A percentile compares a stretch with the other conserved stretches of the same genome.
Evolutionary conservation across 768 basidiomycete species (phyloP).

Genomic region (Agrocybe chaxingu): DNA sequence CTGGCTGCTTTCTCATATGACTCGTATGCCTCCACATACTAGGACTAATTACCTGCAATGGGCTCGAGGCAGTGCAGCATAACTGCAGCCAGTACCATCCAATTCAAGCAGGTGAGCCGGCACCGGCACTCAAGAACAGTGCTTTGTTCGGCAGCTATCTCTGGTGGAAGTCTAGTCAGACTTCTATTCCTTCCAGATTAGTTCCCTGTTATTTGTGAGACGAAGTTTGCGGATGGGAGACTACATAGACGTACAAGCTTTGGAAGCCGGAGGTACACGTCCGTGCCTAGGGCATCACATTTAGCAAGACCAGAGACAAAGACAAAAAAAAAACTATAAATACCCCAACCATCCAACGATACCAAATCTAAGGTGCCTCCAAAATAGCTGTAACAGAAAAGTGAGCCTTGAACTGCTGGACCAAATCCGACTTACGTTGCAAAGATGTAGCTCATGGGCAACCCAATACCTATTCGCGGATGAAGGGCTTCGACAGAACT

Average conservation of each 20-base stretch:
- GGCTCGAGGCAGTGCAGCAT: no score
- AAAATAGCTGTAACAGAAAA: slow-evolving; percentile 57
- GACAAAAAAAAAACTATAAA: slow-evolving; percentile 16
- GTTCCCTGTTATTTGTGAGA: slow-evolving; percentile 54
- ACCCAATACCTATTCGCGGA: slow-evolving; percentile 73
- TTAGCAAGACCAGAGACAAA: not conserved
- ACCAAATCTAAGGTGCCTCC: slow-evolving; percentile 79
- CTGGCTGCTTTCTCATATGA: no score
- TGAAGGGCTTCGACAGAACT: slow-evolving; percentile 46
- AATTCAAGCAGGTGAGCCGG: no score
- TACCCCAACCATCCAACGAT: slow-evolving; percentile 83
- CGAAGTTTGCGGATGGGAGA: not conserved
- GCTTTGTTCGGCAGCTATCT: not conserved
- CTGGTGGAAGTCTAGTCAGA: slow-evolving; percentile 32
- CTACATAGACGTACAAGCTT: slow-evolving; percentile 56
- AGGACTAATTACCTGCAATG: no score
- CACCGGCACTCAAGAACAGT: not conserved
- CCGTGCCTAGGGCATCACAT: slow-evolving; percentile 56
- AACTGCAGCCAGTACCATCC: no score
- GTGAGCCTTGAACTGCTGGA: not conserved
- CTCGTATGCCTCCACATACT: no score
- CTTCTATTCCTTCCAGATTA: slow-evolving; percentile 80
- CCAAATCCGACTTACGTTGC: slow-evolving; percentile 48
- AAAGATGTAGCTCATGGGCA: slow-evolving; percentile 89
- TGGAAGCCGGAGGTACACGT: slow-evolving; percentile 78